Evolutionary conservation across 257 asterid species (phyloP), one percentile per base, ranked within the genome.

Genomic region (Nicotiana benthamiana): DNA sequence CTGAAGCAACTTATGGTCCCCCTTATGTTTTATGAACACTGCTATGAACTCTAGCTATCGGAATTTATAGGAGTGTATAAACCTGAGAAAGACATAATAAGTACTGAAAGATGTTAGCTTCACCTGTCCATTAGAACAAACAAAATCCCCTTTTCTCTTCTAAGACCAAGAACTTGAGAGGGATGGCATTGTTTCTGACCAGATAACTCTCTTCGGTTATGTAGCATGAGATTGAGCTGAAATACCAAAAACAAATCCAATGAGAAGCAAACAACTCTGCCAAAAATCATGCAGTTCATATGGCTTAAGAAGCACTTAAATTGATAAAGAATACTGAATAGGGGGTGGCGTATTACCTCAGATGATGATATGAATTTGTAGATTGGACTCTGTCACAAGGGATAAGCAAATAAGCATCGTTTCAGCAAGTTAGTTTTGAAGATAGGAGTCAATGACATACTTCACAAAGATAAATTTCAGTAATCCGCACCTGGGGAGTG

Each of bases 191-290:
- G 81, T 84, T 74, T 86, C 84, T 86, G 89, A 52, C 89, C 89
- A 77, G 89, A 86, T 75, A 86, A 70, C 22, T 86, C 89, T 86
- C 85, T 83, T 75, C 86, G 72, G 84, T 84, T 87, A 79, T 86
- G 79, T 54, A 84, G 82, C 83, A 80, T 60, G 52, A 86, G 79
- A 79, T 86, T 84, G 75, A 86, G 86, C 89, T 86, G 83, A 80
- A 79, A 10, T 18, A 62, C 4, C 11, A 62, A 56, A 57, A 77
- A 30, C 24, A 77, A 77, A 77, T 8, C 81, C 70, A n/a, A 7
- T 30, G 52, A 56, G 72, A 57, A 75, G n/a, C 51, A 32, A 78
- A 18, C 15, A 43, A 60, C 24, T 11, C 28, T 46, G 9, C 30
- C 20, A 34, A 24, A 57, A 53, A 51, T 34, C 22, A 62, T 63